A percentile compares a stretch with the other conserved stretches of the same genome.
phyloP scores from a whole-genome alignment of 2,329 filamentous ascomycete genomes.

The Sarocladium oryzae region DNA sequence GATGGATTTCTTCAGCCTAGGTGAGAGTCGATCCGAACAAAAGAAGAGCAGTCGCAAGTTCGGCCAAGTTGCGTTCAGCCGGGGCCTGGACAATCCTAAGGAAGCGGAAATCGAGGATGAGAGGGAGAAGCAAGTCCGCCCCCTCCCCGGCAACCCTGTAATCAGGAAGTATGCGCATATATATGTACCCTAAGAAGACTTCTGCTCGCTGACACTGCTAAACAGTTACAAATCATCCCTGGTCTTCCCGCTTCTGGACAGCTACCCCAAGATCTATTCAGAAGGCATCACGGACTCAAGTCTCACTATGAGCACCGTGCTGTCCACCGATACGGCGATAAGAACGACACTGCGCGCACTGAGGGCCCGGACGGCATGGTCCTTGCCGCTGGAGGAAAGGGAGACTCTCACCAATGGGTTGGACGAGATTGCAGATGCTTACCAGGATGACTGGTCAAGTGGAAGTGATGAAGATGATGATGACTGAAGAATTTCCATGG shows the following conservation, averaged over 20 bases:
- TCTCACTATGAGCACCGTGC: constrained; percentile 43
- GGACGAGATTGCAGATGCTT: constrained; percentile 77
- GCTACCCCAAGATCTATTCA: constrained; percentile 72
- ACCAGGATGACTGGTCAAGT: constrained; percentile 81
- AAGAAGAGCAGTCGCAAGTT: constrained; percentile 11
- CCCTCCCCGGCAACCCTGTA: constrained; percentile 13
- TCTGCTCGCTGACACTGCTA: constrained; percentile 6
- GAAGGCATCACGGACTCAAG: constrained; percentile 27
- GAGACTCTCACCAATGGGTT: constrained; percentile 78
- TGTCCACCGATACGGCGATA: constrained; percentile 73
- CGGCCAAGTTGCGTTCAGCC: constrained; percentile 11
- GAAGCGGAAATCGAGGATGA: constrained; percentile 10
- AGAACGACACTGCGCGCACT: constrained; percentile 55
- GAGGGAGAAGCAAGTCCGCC: constrained; percentile 8
- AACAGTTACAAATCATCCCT: constrained; percentile 44
- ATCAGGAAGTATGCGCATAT: constrained; percentile 9
- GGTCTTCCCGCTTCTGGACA: constrained; percentile 72
- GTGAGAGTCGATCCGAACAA: constrained; percentile 15
- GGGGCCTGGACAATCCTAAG: constrained; percentile 1
- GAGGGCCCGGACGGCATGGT: constrained; percentile 55
- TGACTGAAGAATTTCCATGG: neutral
- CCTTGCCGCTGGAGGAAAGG: constrained; percentile 68
- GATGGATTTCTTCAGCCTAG: constrained; percentile 23
- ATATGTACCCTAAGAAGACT: neutral
- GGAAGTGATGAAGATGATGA: constrained; percentile 68